Base-by-base conservation (phyloP, 805 yeast genomes). In the Candida silvicultrix region DNA sequence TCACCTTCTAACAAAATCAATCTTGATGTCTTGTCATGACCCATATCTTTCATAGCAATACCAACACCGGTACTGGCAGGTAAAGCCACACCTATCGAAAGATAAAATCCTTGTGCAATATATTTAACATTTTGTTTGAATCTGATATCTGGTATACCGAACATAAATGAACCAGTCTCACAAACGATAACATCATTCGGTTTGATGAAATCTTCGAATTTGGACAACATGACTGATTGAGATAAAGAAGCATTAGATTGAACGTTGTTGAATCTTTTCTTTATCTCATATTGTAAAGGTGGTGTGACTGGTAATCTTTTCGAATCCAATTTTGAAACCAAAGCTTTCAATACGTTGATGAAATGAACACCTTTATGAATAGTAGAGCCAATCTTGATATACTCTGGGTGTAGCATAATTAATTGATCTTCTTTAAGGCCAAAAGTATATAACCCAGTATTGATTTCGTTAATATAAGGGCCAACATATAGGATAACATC, bases 31-130 rank as follows among this genome's bases (percentile, higher is more conserved):
- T 70, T 67, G 38, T 37, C 25, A 15, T 8, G 18, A 15, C 55
- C 59, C 41, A 73, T 54, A 57, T 85, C 95, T 43, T 74, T 71
- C 66, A 77, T 69, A 0, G 92, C 97, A 45, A 86, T 67, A 18
- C 87, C 81, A 22, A 83, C 85, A 42, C 97, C 97, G 47, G 90
- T 74, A 5, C 94, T 75, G 11, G 90, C 85, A 2, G 97, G 97
- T 23, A 90, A 69, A 0, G 95, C 92, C 69, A 79, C 85, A 6
- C 97, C 97, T 56, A 90, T 90, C 2, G 95, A 87, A 8, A 89
- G 77, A 60, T 83, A 90, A 59, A 83, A 86, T 19, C 81, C 76
- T 66, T 88, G 95, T 2, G 88, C 75, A 35, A 83, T 68, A 44
- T 71, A 67, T 43, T 68, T 68, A 25, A 75, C 67, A 45, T 75